Conservation (phyloP, 768 basidiomycete species). For the Suillus placidus region DNA sequence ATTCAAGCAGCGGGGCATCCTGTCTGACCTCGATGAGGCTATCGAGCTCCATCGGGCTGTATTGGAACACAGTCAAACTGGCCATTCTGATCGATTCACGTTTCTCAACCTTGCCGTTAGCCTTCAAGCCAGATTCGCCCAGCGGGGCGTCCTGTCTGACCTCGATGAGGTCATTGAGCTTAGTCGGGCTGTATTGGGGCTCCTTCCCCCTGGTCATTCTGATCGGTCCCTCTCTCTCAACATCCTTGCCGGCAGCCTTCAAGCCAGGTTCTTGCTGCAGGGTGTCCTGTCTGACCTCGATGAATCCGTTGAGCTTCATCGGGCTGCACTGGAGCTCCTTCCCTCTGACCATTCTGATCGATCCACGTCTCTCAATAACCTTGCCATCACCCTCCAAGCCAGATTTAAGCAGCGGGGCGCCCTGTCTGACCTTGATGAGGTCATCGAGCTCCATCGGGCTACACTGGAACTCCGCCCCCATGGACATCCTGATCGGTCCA, state of each 20-base stretch:
- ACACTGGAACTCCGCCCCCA: not conserved
- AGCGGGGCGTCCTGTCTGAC: not conserved
- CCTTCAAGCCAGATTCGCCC: conserved; percentile 1
- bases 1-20: not conserved
- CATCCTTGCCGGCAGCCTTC: conserved; percentile 9
- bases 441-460: not conserved
- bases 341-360: conserved; percentile 4
- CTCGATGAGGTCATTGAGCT: conserved; percentile 15
- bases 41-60: conserved; percentile 5
- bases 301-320: conserved; percentile 15
- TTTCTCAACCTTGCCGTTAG: not conserved
- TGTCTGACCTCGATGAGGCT: not conserved
- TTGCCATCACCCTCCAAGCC: not conserved
- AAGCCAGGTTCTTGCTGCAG: conserved; percentile 13
- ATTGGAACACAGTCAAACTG: not conserved
- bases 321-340: not conserved
- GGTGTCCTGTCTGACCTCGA: conserved; percentile 16
- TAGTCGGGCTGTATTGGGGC: conserved; percentile 7
- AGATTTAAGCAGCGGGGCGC: not conserved
- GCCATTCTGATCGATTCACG: not conserved
- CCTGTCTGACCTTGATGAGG: conserved; percentile 1
- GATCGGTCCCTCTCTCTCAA: conserved; percentile 10
- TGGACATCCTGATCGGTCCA: not conserved
- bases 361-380: conserved; percentile 13
- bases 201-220: conserved; percentile 15